A percentile compares a stretch with the other conserved stretches of the same genome.
Evolutionary conservation across 768 basidiomycete genomes (phyloP).

Genomic region (Rhodotorula diobovata): DNA sequence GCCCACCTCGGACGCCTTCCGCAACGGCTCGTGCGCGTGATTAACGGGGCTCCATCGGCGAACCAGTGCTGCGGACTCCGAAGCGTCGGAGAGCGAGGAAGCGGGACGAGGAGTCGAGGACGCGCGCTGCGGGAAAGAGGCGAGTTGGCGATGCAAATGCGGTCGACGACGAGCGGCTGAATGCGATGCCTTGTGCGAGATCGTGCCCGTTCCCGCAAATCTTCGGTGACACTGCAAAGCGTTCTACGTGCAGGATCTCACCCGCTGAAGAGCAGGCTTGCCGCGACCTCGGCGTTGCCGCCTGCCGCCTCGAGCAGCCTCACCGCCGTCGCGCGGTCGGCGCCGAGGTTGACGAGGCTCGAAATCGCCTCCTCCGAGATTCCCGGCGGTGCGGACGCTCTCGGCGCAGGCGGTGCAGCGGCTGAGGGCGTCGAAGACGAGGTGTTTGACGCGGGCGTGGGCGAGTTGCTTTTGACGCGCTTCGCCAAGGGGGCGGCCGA

Average conservation of each 20-base stretch:
- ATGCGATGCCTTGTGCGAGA: too few species aligned
- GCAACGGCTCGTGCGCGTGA: too few species aligned
- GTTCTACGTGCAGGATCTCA: background rate
- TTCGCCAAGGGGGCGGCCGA: background rate
- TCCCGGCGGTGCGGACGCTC: constrained; percentile 44
- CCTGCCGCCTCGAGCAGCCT: constrained; percentile 68
- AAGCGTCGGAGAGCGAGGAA: too few species aligned
- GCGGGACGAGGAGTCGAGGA: too few species aligned
- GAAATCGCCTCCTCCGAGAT: constrained; percentile 57
- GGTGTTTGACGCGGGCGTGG: constrained; percentile 31
- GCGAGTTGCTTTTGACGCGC: constrained; percentile 25
- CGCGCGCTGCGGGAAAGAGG: too few species aligned
- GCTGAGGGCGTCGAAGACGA: constrained; percentile 20
- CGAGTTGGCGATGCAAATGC: too few species aligned
- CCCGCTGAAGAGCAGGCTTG: constrained; percentile 67
- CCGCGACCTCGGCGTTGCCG: constrained; percentile 83
- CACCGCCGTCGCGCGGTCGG: constrained; percentile 69
- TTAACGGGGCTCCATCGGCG: too few species aligned
- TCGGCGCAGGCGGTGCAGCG: constrained; percentile 37
- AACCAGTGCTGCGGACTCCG: too few species aligned
- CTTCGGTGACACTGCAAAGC: too few species aligned
- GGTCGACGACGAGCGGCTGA: too few species aligned
- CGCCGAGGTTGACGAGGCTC: constrained; percentile 72
- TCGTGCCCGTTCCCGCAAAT: too few species aligned
- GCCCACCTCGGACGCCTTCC: too few species aligned